These are phyloP conservation scores for Pichia insulana DNA, from an alignment of 805 yeast species.

Conservation along the genomic window DNA sequence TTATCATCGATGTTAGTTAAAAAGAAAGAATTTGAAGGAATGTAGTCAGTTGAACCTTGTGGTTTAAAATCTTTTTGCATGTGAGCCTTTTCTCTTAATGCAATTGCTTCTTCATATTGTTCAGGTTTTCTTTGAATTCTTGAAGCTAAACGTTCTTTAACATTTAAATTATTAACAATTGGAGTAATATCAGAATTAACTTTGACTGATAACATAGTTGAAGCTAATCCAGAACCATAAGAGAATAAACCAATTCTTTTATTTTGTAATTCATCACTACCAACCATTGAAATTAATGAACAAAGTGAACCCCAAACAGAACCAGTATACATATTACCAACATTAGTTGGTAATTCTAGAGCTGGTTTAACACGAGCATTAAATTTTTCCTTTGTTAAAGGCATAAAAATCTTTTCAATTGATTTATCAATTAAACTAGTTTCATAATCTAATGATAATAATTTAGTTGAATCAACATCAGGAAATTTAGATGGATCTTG, in stretches of 20 bases:
- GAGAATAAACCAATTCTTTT: conserved; percentile 91
- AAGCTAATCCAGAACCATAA: conserved; percentile 96
- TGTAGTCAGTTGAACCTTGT: conserved; percentile 62
- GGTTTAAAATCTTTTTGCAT: conserved; percentile 75
- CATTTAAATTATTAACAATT: conserved; percentile 55
- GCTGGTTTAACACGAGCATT: conserved; percentile 71
- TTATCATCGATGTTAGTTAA: conserved; percentile 76
- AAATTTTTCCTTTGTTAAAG: conserved; percentile 59
- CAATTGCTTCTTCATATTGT: conserved; percentile 74
- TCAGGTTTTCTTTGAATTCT: conserved; percentile 67
- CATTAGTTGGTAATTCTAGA: conserved; percentile 82
- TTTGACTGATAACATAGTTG: conserved; percentile 72
- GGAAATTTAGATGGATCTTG: conserved; percentile 55
- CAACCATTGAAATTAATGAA: conserved; percentile 70
- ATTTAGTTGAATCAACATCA: conserved; percentile 40
- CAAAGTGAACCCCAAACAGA: conserved; percentile 82
- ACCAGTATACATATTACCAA: conserved; percentile 97
- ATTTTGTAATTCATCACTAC: conserved; percentile 62
- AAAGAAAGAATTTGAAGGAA: conserved; percentile 75
- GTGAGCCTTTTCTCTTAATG: conserved; percentile 83
- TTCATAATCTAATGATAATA: conserved; percentile 58
- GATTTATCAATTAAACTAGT: conserved; percentile 69
- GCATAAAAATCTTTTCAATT: conserved; percentile 79
- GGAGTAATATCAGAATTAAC: conserved; percentile 74
- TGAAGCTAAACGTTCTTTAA: conserved; percentile 55